Evolutionary conservation across 1,284 basidiomycete species (phyloP), one percentile per base, ranked within the genome.

Genomic region (Austroboletus niveus): DNA sequence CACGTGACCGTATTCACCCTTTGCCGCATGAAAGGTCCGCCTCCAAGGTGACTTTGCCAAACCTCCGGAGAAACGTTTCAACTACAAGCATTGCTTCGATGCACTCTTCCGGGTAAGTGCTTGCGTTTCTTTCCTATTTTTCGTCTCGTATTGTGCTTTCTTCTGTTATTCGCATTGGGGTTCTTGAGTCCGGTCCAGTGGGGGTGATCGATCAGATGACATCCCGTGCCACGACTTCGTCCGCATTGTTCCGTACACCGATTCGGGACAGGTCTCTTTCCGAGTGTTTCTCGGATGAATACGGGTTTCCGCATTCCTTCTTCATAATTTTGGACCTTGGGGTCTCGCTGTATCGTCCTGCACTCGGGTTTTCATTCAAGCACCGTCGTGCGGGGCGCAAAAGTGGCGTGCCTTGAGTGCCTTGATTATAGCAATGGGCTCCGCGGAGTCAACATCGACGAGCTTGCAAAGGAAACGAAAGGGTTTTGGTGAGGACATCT

Each of bases 1-100:
- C 63, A 64, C 57, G 60, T 65, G 60, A 64, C 3, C 50, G 41
- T 27, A 17, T 47, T 44, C 49, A 34, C 11, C 11, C 20, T 30
- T 17, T 29, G 20, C n/a, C 69, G 77, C 70, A 74, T 80, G 20
- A 35, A 10, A 66, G 64, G 64, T 66, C 43, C 84, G 92, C 47
- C 78, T 95, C 64, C 92, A 93, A 72, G 90, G 88, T 40, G 93
- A 96, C 70, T 87, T 89, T 62, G 92, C 89, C 9, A 92, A 92
- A 66, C 81, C 89, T 0, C 82, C 83, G 3, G 90, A 89, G 71
- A 86, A 91, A 70, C 77, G 88, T 45, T 84, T 93, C 72, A 89
- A 90, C 62, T 96, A 96, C 70, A 89, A 89, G 72, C 78, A 92
- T 69, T 88, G 87, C 61, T 80, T 94, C 53, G 91, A 94, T 72